phyloP scores from a whole-genome alignment of 148 eudicot species.

The Spergularia marina region DNA sequence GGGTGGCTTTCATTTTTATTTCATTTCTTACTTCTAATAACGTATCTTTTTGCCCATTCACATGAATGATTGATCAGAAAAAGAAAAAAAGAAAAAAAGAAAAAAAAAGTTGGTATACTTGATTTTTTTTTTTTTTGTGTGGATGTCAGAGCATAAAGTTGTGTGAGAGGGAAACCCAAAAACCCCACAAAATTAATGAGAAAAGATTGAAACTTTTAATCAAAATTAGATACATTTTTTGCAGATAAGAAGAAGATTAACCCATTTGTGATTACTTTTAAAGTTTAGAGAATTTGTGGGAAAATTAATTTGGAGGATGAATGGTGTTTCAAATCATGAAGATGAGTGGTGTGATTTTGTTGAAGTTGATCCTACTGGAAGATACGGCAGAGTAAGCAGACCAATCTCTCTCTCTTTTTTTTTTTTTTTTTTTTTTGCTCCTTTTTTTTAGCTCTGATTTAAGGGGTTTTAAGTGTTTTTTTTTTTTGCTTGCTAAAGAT shows the following conservation, averaged over 20 bases:
- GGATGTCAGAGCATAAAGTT: conserved; percentile 26
- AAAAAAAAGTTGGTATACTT: background rate
- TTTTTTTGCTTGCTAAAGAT: background rate
- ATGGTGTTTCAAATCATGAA: conserved; percentile 40
- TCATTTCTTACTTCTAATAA: background rate
- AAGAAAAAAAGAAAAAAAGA: background rate
- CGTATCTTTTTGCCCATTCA: conserved; percentile 19
- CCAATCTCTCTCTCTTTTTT: background rate
- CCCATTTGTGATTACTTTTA: background rate
- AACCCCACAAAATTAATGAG: conserved; percentile 3
- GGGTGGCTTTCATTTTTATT: conserved; percentile 27
- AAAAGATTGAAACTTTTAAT: background rate
- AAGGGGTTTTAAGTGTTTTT: conserved; percentile 13
- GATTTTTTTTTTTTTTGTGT: conserved; percentile 15
- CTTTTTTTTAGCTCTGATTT: conserved; percentile 12
- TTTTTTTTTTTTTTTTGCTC: background rate
- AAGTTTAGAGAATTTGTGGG: background rate
- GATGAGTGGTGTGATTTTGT: conserved; percentile 53
- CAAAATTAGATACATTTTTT: background rate
- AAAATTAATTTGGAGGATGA: conserved; percentile 30
- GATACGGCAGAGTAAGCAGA: conserved; percentile 73
- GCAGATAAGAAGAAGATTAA: conserved; percentile 4
- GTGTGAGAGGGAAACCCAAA: conserved; percentile 11
- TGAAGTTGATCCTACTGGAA: conserved; percentile 88
- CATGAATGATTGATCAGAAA: conserved; percentile 30